Evolutionary conservation across 768 basidiomycete genomes (phyloP), one percentile per base, ranked within the genome.

Genomic region (Boletus sp.): DNA sequence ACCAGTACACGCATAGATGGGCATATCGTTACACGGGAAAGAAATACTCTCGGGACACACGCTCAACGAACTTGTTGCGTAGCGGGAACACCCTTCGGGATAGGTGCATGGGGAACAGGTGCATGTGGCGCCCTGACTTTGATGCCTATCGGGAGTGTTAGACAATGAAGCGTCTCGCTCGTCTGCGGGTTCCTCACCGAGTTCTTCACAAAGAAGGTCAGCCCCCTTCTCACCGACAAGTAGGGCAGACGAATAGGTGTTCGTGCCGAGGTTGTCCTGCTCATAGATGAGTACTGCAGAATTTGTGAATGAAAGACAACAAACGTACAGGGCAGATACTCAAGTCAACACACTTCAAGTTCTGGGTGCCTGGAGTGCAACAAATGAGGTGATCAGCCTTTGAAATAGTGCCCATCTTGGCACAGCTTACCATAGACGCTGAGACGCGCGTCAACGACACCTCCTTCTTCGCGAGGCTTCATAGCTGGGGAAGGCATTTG

Each of bases 141-240:
- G 68, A 87, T 75, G 61, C 85, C 84, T 85, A 58, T 57, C 37
- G 17, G 3, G 40, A 9, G 30, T 39, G 49, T 66, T 48, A 63
- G 40, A 65, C 55, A 35, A 12, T 11, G 9, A 17, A 46, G 9
- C 41, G 17, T 14, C 9, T 35, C 47, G 18, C 14, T 42, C 7
- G n/a, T 24, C n/a, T 20, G 41, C 14, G 7, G 32, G 17, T n/a
- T 45, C 57, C 77, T 53, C 61, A 84, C 85, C 85, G 46, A 89
- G 79, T 3, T 87, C 86, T 72, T 85, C 83, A 7, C 79, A 77
- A 40, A 89, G 67, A 42, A 89, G 68, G 61, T 77, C 73, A 14
- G 84, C 85, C 33, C 83, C 85, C 73, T 87, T 87, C 77, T 88
- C 86, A 32, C 86, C 85, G 39, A 87, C 83, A 33, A 87, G 68